phyloP scores from a whole-genome alignment of 1,284 basidiomycete species.

The Marasmius oreades region DNA sequence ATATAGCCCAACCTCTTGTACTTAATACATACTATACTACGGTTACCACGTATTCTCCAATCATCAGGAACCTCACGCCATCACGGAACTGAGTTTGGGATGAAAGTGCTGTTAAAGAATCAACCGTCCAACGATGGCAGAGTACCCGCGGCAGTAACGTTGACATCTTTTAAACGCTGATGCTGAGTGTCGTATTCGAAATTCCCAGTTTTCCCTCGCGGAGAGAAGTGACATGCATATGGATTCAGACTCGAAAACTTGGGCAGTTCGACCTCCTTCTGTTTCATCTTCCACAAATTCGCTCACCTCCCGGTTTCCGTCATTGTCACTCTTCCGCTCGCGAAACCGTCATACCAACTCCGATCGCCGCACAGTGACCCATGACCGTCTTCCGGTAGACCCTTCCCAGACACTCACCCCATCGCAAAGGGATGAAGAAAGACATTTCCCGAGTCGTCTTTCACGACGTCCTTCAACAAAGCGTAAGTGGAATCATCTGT shows the following conservation, averaged over 20 bases:
- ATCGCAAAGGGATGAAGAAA: background rate
- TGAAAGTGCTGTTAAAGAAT: no score
- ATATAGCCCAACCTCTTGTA: no score
- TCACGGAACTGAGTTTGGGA: no score
- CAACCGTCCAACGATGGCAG: no score
- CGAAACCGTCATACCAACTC: background rate
- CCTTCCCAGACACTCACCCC: no score
- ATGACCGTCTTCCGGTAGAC: no score
- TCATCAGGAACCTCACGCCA: no score
- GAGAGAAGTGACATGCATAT: background rate
- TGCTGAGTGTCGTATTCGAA: background rate
- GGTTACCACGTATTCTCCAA: no score
- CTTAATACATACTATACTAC: no score
- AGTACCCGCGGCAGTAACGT: no score
- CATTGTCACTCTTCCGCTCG: background rate
- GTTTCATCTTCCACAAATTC: background rate
- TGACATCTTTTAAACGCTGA: background rate
- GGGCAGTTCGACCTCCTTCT: background rate
- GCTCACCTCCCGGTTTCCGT: background rate
- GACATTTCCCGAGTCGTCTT: no score
- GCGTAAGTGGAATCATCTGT: background rate
- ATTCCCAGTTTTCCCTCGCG: no score
- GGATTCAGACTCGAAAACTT: background rate
- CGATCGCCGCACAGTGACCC: background rate
- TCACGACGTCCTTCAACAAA: background rate